Percentiles rank a stretch among this genome's conserved stretches.
Evolutionary conservation across 2,329 filamentous ascomycete genomes (phyloP).

Genomic region (Hypoxylon sp.): DNA sequence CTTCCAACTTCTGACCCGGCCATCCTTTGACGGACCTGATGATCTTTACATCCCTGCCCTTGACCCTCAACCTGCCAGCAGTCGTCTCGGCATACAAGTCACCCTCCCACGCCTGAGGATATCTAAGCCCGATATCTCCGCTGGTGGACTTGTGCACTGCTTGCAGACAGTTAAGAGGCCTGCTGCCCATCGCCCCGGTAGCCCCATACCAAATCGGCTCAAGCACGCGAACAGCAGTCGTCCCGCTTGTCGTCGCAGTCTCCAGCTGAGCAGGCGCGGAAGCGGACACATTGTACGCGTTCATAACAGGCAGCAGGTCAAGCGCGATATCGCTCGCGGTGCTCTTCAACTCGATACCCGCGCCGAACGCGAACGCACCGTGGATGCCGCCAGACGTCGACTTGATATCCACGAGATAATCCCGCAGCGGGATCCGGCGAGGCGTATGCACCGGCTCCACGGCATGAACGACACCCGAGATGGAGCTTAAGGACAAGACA

Average conservation of each 20-base stretch:
- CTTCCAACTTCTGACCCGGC: conserved; percentile 55
- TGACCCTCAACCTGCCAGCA: conserved; percentile 58
- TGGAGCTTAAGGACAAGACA: conserved; percentile 58
- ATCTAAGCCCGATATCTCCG: conserved; percentile 60
- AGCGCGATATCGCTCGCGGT: conserved; percentile 61
- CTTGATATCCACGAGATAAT: conserved; percentile 63
- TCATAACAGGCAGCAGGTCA: conserved; percentile 62
- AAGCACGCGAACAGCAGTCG: conserved; percentile 57
- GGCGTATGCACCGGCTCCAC: conserved; percentile 58
- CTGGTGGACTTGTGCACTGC: conserved; percentile 63
- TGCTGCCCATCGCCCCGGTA: conserved; percentile 24
- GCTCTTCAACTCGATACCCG: conserved; percentile 56
- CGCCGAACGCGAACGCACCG: conserved; percentile 60
- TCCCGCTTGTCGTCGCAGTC: conserved; percentile 63
- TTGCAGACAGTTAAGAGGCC: conserved; percentile 56
- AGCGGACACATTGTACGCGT: conserved; percentile 45
- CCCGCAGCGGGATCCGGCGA: conserved; percentile 59
- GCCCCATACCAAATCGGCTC: conserved; percentile 62
- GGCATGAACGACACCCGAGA: conserved; percentile 62
- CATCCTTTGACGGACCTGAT: conserved; percentile 53
- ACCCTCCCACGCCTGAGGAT: conserved; percentile 68
- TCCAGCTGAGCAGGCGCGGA: conserved; percentile 53
- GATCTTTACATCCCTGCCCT: conserved; percentile 62
- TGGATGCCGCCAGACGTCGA: conserved; percentile 63
- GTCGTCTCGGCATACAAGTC: conserved; percentile 58